Conservation (phyloP, 371 early-diverging fungal species). For the Fennellomyces sp. region DNA sequence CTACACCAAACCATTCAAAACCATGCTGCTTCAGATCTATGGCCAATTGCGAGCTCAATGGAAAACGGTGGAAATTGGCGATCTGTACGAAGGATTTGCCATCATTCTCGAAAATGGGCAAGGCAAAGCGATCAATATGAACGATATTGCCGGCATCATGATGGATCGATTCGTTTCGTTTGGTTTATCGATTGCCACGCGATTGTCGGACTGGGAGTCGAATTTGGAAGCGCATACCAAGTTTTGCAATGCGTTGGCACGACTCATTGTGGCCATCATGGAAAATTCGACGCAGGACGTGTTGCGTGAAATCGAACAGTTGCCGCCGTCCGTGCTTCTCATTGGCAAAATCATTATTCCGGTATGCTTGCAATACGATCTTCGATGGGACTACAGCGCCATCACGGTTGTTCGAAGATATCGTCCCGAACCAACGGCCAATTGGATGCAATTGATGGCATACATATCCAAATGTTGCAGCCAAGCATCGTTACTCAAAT, state of each 20-base stretch:
- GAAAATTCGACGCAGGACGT: constrained; percentile 58
- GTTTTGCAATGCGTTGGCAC: constrained; percentile 56
- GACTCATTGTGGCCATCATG: constrained; percentile 59
- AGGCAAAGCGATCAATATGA: constrained; percentile 40
- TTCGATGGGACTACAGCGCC: constrained; percentile 35
- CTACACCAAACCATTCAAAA: constrained; percentile 43
- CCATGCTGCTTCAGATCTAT: constrained; percentile 47
- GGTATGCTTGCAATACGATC: constrained; percentile 53
- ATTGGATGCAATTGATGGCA: constrained; percentile 48
- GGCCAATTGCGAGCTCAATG: constrained; percentile 48
- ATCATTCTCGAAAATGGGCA: constrained; percentile 47
- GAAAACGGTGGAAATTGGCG: constrained; percentile 57
- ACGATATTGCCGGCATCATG: constrained; percentile 46
- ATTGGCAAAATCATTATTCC: constrained; percentile 57
- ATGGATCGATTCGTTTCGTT: constrained; percentile 53
- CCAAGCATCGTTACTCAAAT: constrained; percentile 35
- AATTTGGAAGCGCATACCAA: constrained; percentile 27
- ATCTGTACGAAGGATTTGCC: constrained; percentile 53
- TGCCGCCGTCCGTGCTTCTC: constrained; percentile 41
- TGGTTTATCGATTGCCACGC: constrained; percentile 43
- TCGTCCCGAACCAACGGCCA: constrained; percentile 35
- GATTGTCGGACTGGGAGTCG: constrained; percentile 44
- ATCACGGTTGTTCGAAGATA: constrained; percentile 23
- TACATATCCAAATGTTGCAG: constrained; percentile 39
- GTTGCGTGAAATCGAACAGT: constrained; percentile 49